Evolutionary conservation across 2,329 filamentous ascomycete genomes (phyloP), one percentile per base, ranked within the genome.

Genomic region (Monosporascus sp.): DNA sequence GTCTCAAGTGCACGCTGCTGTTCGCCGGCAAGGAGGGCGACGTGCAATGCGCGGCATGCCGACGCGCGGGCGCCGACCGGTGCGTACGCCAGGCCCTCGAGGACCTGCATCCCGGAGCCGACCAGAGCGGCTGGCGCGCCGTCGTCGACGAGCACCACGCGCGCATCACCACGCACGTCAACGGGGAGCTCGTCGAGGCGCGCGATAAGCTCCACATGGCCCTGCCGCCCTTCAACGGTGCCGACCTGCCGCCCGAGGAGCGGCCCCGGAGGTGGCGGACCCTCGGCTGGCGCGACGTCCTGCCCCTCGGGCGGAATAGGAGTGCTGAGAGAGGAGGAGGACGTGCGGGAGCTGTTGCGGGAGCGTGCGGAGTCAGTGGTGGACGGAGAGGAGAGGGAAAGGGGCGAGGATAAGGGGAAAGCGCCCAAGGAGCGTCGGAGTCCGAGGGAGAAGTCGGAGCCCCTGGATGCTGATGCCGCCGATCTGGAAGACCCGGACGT

Each of bases 1-100:
- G 50, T 1, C 60, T 65, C 0, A 50, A 47, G 7, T 67, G 65
- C 54, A 67, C 65, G 7, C 56, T 66, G 0, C 54, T 47, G 9
- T 65, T 56, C 51, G 1, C 53, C 4, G 59, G 56, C 1, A 43
- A 52, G n/a, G 57, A 61, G 14, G n/a, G 5, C 2, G 59, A 57
- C 15, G 24, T 22, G 1, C 57, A 56, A 50, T 67, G 65, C 48
- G 51, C 55, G 2, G 62, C 58, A 1, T 67, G 65, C 20, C 52
- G 50, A 18, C 54, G 65, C 14, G 57, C 59, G 0, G 45, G 37
- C 2, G 22, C 43, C 22, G 37, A 36, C 31, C 54, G 59, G 31
- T 66, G 65, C 46, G 48, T 66, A 15, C 56, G 63, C 3, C 55
- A 20, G 7, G 9, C 31, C 5, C 24, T 38, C 7, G 22, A 11